These are phyloP conservation scores for Acer yangbiense DNA, from an alignment of 345 rosid species.

Conservation along the genomic window DNA sequence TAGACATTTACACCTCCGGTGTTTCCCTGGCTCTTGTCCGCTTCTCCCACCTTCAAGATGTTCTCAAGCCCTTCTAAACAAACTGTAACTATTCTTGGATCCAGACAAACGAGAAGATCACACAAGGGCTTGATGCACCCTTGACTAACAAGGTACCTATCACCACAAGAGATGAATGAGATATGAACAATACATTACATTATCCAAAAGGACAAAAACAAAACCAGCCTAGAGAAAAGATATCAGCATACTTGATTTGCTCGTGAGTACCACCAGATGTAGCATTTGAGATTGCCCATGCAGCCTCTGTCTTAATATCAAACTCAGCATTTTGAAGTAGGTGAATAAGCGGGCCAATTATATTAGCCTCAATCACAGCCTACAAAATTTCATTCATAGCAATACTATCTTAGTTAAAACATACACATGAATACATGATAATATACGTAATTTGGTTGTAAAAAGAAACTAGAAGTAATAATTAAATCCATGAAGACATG, in stretches of 20 bases:
- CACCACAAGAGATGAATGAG: no score
- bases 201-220: not conserved
- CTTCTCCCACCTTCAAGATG: slow-evolving; percentile 61
- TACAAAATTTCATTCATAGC: slow-evolving; percentile 19
- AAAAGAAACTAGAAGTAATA: no score
- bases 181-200: no score
- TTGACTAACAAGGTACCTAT: slow-evolving; percentile 47
- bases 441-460: no score
- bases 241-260: slow-evolving; percentile 48
- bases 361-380: slow-evolving; percentile 52
- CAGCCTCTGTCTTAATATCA: slow-evolving; percentile 68
- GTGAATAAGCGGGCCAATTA: slow-evolving; percentile 45
- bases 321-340: slow-evolving; percentile 64
- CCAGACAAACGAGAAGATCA: slow-evolving; percentile 59
- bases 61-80: slow-evolving; percentile 62
- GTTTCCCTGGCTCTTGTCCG: slow-evolving; percentile 41
- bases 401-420: no score
- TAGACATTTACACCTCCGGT: slow-evolving; percentile 45
- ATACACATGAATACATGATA: no score
- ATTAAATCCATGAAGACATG: no score
- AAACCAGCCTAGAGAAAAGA: not conserved
- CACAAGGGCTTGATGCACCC: slow-evolving; percentile 60
- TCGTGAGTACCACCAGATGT: slow-evolving; percentile 64
- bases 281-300: slow-evolving; percentile 71
- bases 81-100: slow-evolving; percentile 59